phyloP scores from a whole-genome alignment of 1,284 basidiomycete species.

The Fomitopsis betulina region DNA sequence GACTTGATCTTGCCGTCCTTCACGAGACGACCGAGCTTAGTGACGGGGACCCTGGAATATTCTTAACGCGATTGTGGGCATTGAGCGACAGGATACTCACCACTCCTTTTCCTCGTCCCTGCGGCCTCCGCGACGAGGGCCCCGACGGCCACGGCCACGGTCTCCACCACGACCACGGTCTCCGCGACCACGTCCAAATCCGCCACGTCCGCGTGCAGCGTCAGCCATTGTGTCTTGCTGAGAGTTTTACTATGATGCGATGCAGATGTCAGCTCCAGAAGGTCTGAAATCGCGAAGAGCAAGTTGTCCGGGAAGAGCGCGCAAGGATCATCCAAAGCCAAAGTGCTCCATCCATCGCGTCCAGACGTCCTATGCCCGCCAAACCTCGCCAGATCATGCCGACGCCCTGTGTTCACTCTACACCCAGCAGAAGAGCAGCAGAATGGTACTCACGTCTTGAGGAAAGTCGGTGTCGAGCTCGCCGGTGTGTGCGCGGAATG shows the following conservation, averaged over 20 bases:
- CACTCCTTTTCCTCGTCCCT: constrained; percentile 99
- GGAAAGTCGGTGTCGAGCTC: constrained; percentile 29
- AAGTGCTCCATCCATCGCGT: constrained; percentile 14
- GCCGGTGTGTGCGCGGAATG: constrained; percentile 20
- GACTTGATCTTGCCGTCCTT: constrained; percentile 99
- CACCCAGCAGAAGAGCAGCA: background rate
- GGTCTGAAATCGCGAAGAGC: background rate
- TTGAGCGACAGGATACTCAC: constrained; percentile 44
- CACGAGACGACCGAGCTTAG: constrained; percentile 98
- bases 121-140: constrained; percentile 92
- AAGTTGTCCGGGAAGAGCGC: background rate
- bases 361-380: background rate
- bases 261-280: background rate
- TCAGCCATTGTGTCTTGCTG: constrained; percentile 59
- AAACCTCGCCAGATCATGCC: constrained; percentile 1
- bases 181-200: constrained; percentile 88
- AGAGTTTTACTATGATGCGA: constrained; percentile 13
- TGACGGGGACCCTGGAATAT: constrained; percentile 84
- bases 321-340: constrained; percentile 16
- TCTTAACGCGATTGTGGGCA: background rate
- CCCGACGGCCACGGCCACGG: constrained; percentile 80
- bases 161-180: constrained; percentile 82
- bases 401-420: background rate
- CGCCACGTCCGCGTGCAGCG: constrained; percentile 74
- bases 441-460: constrained; percentile 36